Percentiles rank a stretch among this genome's conserved stretches.
phyloP scores from a whole-genome alignment of 495 filamentous ascomycete genomes.

The Hypoxylon crocopeplum region DNA sequence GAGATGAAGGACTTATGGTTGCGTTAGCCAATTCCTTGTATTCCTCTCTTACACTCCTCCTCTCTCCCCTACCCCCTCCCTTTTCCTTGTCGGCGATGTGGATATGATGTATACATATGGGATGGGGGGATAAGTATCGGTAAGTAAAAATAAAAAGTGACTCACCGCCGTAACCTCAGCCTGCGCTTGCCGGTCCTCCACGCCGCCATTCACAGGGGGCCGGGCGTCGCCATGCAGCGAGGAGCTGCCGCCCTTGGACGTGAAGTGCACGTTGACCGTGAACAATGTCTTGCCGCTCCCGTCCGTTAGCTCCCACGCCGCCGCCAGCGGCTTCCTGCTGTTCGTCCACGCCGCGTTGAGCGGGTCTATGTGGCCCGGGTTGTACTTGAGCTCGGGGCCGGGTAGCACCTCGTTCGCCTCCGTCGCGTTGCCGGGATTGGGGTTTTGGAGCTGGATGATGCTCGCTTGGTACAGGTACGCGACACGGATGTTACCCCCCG shows the following conservation, averaged over 20 bases:
- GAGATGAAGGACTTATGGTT: conserved; percentile 41
- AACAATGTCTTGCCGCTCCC: conserved; percentile 54
- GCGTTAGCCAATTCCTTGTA: not conserved
- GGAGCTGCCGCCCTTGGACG: conserved; percentile 62
- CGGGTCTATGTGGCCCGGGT: conserved; percentile 67
- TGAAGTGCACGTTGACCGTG: conserved; percentile 67
- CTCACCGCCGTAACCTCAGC: conserved; percentile 56
- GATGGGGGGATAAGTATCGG: no score
- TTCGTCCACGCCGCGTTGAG: conserved; percentile 56
- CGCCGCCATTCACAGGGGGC: conserved; percentile 66
- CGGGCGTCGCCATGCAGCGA: conserved; percentile 62
- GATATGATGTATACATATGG: no score
- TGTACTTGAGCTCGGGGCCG: conserved; percentile 58
- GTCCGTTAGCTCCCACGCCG: conserved; percentile 57
- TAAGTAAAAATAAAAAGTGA: conserved; percentile 17
- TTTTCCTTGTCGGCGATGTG: no score
- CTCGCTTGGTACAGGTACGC: no score
- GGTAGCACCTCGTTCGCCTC: conserved; percentile 56
- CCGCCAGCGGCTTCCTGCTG: conserved; percentile 64
- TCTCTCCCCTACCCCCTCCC: no score
- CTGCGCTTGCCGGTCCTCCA: conserved; percentile 55
- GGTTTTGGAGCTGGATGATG: conserved; percentile 55
- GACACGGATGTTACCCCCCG: no score
- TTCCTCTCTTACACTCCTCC: not conserved
- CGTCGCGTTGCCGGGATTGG: conserved; percentile 51